Base-by-base conservation (phyloP, 257 asterid species). In the Pogostemon cablin region DNA sequence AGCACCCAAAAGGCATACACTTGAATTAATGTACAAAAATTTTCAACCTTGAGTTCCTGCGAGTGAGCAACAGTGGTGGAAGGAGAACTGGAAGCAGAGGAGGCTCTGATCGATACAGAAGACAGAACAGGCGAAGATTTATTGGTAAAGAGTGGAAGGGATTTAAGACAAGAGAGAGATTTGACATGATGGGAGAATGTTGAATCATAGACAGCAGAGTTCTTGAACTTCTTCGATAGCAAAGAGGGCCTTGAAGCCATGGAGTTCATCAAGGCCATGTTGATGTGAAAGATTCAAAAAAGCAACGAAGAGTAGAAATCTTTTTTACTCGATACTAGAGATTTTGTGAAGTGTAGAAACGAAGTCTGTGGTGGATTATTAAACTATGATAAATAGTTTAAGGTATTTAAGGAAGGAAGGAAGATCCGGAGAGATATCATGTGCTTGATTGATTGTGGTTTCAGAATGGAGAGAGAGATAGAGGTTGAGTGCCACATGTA, bases 41-140 rank as follows among this genome's bases (percentile, higher is more conserved):
- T 75, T 54, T 25, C 42, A 25, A 93, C 98, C 93, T 87, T 80
- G 73, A 93, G 81, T 75, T 81, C 88, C 62, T 74, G 82, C 50
- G 93, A 81, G 61, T 83, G 84, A 48, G 90, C 69, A 53, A 88
- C 77, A 4, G 86, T 64, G 6, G 95, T 74, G 68, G 95, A 72
- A 65, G 87, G 72, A 65, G 93, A 76, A 49, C 73, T 65, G 2
- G 96, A 76, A 17, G 89, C 74, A 4, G 93, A 79, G 10, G 88
- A 72, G 4, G 90, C 93, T 59, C 78, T 71, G 57, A 80, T 79
- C 11, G 73, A 65, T 59, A 78, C 72, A 61, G 72, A 9, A 17
- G 74, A 50, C 9, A 70, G 66, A 64, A 67, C 62, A 0, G 65
- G 57, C 2, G 82, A 60, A 65, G 78, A 76, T 50, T 69, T 53